Percentiles rank a stretch among this genome's conserved stretches.
Evolutionary conservation across 2,329 filamentous ascomycete species (phyloP).

Genomic region (Claviceps purpurea): DNA sequence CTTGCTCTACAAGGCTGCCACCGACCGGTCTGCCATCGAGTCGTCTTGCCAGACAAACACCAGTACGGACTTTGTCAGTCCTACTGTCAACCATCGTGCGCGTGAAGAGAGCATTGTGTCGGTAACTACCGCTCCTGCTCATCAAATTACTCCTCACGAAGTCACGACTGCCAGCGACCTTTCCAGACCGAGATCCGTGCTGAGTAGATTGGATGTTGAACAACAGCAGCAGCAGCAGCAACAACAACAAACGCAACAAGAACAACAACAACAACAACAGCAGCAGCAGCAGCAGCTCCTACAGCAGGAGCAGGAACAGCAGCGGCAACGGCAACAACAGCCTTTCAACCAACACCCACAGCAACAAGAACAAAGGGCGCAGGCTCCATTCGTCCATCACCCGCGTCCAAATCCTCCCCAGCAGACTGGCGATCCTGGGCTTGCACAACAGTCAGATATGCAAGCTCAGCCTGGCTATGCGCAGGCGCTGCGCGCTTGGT

Average conservation of each 20-base stretch:
- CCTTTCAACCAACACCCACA: neutral
- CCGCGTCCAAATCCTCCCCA: neutral
- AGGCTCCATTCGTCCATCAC: neutral
- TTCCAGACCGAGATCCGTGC: conserved; percentile 7
- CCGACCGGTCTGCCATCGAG: conserved; percentile 37
- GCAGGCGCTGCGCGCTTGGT: conserved; percentile 77
- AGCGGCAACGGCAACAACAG: neutral
- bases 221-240: neutral
- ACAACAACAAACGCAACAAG: neutral
- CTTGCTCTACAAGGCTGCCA: conserved; percentile 76
- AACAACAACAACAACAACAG: neutral
- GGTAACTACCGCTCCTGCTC: conserved; percentile 8
- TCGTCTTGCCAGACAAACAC: conserved; percentile 1
- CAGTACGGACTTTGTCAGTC: conserved; percentile 10
- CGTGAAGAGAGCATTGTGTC: conserved; percentile 19
- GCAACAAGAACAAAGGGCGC: neutral
- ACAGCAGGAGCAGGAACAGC: neutral
- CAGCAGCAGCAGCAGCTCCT: neutral
- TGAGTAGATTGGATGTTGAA: conserved; percentile 6
- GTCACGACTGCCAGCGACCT: neutral
- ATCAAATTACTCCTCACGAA: conserved; percentile 8
- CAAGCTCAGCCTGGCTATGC: conserved; percentile 42
- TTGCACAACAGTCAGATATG: conserved; percentile 29
- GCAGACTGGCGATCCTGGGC: conserved; percentile 32
- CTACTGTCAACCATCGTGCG: conserved; percentile 14